phyloP scores from a whole-genome alignment of 1,139 yeast species.

The Suhomyces ambrosiae region DNA sequence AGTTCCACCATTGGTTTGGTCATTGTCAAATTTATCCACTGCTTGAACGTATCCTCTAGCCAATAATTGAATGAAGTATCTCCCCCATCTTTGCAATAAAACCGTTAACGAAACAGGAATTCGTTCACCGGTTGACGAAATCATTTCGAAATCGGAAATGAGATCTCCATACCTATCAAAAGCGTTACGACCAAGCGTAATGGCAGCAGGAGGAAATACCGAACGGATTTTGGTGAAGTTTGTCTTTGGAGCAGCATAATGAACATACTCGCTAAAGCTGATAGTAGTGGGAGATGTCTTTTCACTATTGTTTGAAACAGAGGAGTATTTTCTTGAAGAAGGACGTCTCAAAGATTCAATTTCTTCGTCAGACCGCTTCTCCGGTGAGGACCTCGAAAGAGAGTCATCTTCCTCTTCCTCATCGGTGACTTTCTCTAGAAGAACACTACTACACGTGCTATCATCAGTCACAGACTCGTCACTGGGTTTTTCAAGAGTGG shows the following conservation, averaged over 20 bases:
- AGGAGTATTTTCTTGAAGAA: constrained; percentile 22
- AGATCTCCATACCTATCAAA: constrained; percentile 66
- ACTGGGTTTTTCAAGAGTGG: constrained; percentile 8
- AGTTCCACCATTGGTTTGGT: constrained; percentile 20
- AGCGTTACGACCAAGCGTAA: constrained; percentile 74
- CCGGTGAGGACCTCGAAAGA: constrained; percentile 10
- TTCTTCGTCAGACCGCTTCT: constrained; percentile 14
- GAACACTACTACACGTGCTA: constrained; percentile 18
- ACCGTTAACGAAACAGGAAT: constrained; percentile 62
- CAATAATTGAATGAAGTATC: constrained; percentile 60
- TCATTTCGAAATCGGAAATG: constrained; percentile 69
- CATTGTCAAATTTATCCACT: constrained; percentile 48
- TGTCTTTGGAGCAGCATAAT: constrained; percentile 71
- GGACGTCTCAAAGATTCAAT: constrained; percentile 5
- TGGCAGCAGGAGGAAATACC: constrained; percentile 73
- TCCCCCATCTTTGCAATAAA: constrained; percentile 74
- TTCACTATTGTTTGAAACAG: constrained; percentile 17
- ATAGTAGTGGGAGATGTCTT: constrained; percentile 26
- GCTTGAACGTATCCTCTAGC: constrained; percentile 66
- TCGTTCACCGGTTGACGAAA: constrained; percentile 66
- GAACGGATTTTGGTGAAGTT: constrained; percentile 67
- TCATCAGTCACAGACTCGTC: constrained; percentile 19
- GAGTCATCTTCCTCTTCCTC: constrained; percentile 25
- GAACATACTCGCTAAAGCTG: constrained; percentile 70
- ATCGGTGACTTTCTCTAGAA: constrained; percentile 13